Percentiles rank a stretch among this genome's conserved stretches.
Conservation (phyloP, 228 moss, liverwort and hornwort species). For the Sphagnum magellanicum region DNA sequence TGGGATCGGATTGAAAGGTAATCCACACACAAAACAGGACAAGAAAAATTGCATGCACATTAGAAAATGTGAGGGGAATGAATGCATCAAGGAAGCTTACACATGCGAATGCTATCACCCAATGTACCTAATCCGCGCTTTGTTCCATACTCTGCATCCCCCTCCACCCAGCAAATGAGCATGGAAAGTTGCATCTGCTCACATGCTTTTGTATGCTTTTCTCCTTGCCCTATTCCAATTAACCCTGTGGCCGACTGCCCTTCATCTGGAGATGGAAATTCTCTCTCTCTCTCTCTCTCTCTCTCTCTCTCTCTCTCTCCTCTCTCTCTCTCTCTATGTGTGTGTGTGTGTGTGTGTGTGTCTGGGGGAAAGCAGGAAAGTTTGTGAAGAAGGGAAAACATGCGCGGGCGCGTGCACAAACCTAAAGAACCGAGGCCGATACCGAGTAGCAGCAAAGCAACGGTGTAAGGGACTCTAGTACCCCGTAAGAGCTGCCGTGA, state of each 20-base stretch:
- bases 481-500: slow-evolving; percentile 30
- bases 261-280: not conserved
- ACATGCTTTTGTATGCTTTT: not conserved
- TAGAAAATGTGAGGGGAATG: not conserved
- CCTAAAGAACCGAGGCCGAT: slow-evolving; percentile 32
- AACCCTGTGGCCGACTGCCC: not conserved
- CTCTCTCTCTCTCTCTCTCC: not conserved
- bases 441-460: slow-evolving; percentile 38
- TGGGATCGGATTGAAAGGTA: not conserved
- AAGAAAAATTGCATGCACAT: not conserved
- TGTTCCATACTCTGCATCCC: slow-evolving; percentile 78
- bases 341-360: not conserved
- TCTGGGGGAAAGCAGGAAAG: not conserved
- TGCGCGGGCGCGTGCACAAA: not conserved
- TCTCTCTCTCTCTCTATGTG: not conserved
- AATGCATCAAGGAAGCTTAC: slow-evolving; percentile 30
- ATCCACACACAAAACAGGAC: not conserved
- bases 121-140: slow-evolving; percentile 60
- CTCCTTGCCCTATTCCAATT: not conserved
- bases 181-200: too few relatives aligned
- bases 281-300: not conserved
- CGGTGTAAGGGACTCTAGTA: slow-evolving; percentile 47
- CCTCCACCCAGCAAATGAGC: not conserved
- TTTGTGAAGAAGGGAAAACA: not conserved
- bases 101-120: slow-evolving; percentile 80